Conservation (phyloP, 192 early-diverging fungal genomes). For the Phycomyces nitens region DNA sequence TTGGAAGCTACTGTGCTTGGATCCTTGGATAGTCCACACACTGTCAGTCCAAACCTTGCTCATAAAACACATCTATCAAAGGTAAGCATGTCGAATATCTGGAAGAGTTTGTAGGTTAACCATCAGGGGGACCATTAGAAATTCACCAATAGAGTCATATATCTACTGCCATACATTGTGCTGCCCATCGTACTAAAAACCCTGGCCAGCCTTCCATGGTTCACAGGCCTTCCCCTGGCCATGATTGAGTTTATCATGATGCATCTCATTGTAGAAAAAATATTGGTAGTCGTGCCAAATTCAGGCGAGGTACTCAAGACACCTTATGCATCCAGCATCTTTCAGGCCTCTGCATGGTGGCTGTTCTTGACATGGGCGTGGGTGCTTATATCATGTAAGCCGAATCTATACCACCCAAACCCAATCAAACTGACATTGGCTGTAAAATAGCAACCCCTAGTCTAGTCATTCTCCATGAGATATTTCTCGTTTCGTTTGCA, state of each 20-base stretch:
- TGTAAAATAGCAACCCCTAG: slow-evolving; percentile 52
- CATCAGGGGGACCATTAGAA: slow-evolving; percentile 43
- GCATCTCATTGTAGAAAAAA: slow-evolving; percentile 55
- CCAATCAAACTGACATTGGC: no score
- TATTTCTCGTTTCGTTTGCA: slow-evolving; percentile 61
- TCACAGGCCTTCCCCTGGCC: slow-evolving; percentile 65
- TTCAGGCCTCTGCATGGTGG: slow-evolving; percentile 82
- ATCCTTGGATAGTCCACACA: slow-evolving; percentile 29
- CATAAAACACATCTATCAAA: slow-evolving; percentile 8
- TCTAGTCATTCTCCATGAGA: slow-evolving; percentile 55
- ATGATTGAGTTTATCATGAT: slow-evolving; percentile 47
- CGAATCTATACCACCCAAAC: not conserved
- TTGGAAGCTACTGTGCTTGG: slow-evolving; percentile 41
- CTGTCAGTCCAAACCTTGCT: slow-evolving; percentile 9
- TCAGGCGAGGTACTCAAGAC: slow-evolving; percentile 62
- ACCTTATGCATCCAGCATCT: slow-evolving; percentile 82
- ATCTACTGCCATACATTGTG: slow-evolving; percentile 63
- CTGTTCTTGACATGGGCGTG: slow-evolving; percentile 62
- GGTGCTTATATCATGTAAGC: slow-evolving; percentile 62
- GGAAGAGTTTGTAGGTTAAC: no score
- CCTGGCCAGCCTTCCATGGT: slow-evolving; percentile 70
- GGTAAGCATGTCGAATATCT: not conserved
- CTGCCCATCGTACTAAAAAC: slow-evolving; percentile 56
- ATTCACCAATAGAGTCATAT: slow-evolving; percentile 61
- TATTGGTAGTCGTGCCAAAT: slow-evolving; percentile 47